phyloP scores from a whole-genome alignment of 768 basidiomycete genomes.

The Chiua virens region DNA sequence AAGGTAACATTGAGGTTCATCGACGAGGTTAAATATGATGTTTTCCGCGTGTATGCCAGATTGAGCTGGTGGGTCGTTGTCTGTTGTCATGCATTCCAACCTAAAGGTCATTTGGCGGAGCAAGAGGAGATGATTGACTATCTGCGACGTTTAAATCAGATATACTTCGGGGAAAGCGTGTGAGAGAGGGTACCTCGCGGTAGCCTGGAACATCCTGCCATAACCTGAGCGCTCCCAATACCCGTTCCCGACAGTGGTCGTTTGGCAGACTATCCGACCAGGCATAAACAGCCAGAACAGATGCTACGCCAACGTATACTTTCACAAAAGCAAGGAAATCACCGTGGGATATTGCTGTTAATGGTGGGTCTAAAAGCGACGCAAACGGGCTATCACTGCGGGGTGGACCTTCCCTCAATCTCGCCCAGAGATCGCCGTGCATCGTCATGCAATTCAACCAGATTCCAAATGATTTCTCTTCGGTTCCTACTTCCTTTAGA shows the following conservation, averaged over 20 bases:
- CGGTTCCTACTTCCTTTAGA: conserved; percentile 59
- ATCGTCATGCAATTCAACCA: conserved; percentile 70
- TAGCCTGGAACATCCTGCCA: conserved; percentile 59
- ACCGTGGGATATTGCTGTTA: conserved; percentile 39
- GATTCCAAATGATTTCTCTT: conserved; percentile 69
- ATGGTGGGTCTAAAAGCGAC: conserved; percentile 37
- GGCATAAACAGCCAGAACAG: conserved; percentile 68
- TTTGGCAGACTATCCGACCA: conserved; percentile 80
- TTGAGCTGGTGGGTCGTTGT: conserved; percentile 58
- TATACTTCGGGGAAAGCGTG: conserved; percentile 7
- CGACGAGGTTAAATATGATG: conserved; percentile 58
- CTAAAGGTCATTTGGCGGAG: conserved; percentile 72
- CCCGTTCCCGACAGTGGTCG: conserved; percentile 60
- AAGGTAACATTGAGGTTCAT: conserved; percentile 60
- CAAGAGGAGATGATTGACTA: conserved; percentile 71
- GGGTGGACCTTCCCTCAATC: conserved; percentile 13
- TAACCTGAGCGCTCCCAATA: conserved; percentile 51
- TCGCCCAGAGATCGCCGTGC: conserved; percentile 51
- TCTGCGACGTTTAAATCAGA: conserved; percentile 41
- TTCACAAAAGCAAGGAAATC: conserved; percentile 66
- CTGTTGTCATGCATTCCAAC: conserved; percentile 69
- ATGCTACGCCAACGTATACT: conserved; percentile 65
- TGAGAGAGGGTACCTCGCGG: conserved; percentile 53
- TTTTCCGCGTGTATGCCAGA: conserved; percentile 70
- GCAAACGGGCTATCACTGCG: conserved; percentile 34